Percentiles rank a stretch among this genome's conserved stretches.
These are phyloP conservation scores for Tetracladium setigerum DNA, from an alignment of 495 filamentous ascomycete species.

Conservation along the genomic window DNA sequence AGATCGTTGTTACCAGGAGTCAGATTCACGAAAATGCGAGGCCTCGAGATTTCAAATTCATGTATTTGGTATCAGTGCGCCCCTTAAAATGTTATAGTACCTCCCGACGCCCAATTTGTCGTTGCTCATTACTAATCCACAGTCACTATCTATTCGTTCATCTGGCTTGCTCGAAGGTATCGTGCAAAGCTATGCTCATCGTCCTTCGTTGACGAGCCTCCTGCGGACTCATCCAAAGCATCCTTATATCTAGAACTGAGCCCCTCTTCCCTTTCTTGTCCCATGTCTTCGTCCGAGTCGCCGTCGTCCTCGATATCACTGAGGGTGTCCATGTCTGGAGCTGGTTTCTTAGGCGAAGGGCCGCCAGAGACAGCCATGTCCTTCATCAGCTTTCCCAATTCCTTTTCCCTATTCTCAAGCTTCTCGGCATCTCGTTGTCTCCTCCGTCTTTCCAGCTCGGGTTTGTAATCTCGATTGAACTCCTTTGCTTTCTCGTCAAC, in stretches of 20 bases:
- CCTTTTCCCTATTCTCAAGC: constrained; percentile 59
- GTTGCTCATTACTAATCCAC: not conserved
- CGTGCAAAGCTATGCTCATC: constrained; percentile 24
- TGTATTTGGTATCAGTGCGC: constrained; percentile 34
- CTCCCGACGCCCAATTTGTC: constrained; percentile 12
- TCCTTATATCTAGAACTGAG: constrained; percentile 54
- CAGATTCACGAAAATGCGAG: not conserved
- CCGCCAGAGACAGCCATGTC: constrained; percentile 72
- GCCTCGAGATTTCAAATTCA: not conserved
- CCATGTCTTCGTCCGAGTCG: constrained; percentile 35
- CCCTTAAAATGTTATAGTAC: constrained; percentile 18
- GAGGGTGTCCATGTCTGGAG: constrained; percentile 38
- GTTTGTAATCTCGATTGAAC: constrained; percentile 86
- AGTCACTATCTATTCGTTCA: constrained; percentile 14
- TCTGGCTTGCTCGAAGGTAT: constrained; percentile 24
- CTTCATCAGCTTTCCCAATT: constrained; percentile 87
- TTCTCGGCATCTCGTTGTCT: constrained; percentile 69
- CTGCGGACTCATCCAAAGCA: constrained; percentile 40
- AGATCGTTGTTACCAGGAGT: not conserved
- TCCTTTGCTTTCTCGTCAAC: constrained; percentile 82
- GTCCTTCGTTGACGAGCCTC: constrained; percentile 18
- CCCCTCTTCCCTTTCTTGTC: constrained; percentile 43
- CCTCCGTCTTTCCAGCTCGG: constrained; percentile 75
- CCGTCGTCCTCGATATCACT: constrained; percentile 54
- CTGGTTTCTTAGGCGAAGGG: constrained; percentile 24